phyloP scores from a whole-genome alignment of 257 asterid species.

The Dorcoceras hygrometricum region DNA sequence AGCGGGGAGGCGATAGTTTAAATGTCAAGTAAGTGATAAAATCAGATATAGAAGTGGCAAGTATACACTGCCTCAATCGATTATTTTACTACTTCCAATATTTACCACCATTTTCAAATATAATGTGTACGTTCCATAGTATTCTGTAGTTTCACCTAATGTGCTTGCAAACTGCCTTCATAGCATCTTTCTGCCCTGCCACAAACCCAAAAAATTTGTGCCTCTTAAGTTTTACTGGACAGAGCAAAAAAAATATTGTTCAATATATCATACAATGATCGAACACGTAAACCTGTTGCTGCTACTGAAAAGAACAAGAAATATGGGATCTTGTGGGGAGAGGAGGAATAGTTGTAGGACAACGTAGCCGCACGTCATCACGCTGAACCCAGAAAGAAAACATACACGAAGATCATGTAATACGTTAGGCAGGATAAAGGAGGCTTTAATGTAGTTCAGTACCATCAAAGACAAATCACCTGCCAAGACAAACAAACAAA shows the following conservation, averaged over 20 bases:
- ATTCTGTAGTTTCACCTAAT: not conserved
- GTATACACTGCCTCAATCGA: not conserved
- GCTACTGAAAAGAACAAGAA: constrained; percentile 56
- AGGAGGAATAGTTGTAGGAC: constrained; percentile 59
- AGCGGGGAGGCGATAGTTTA: no score
- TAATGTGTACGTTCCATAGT: no score
- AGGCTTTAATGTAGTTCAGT: not conserved
- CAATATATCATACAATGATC: no score
- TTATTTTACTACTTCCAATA: not conserved
- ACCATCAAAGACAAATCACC: constrained; percentile 36
- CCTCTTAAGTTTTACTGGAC: constrained; percentile 19
- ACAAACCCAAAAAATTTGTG: constrained; percentile 24
- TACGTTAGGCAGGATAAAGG: not conserved
- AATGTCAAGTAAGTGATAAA: no score
- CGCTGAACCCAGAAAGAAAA: constrained; percentile 42
- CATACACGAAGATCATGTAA: not conserved
- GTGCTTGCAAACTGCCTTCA: constrained; percentile 32
- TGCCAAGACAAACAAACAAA: constrained; percentile 68
- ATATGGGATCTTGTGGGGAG: constrained; percentile 54
- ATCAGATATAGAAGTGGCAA: no score
- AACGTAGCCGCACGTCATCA: constrained; percentile 55
- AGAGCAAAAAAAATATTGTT: not conserved
- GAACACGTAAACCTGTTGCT: constrained; percentile 40
- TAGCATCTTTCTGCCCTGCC: constrained; percentile 63
- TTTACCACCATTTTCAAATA: not conserved